Evolutionary conservation across 2,329 filamentous ascomycete species (phyloP).

Genomic region (Cyphellophora europaea): DNA sequence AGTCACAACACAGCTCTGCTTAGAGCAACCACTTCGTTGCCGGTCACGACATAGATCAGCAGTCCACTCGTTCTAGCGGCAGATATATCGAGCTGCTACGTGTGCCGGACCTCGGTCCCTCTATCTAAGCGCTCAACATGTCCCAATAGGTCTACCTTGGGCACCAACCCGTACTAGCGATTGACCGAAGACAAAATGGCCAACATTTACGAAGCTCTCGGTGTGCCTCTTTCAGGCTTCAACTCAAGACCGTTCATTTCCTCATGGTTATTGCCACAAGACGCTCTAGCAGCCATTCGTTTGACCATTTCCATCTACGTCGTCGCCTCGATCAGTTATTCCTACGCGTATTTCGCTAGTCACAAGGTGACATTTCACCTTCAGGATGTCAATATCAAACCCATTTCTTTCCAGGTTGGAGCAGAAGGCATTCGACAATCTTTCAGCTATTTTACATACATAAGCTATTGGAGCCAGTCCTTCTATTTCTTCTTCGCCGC

Average conservation of each 20-base stretch:
- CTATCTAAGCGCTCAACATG: too few relatives aligned
- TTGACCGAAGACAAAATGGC: neutral
- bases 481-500: conserved; percentile 67
- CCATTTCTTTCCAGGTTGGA: conserved; percentile 15
- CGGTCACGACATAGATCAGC: neutral
- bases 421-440: conserved; percentile 40
- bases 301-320: conserved; percentile 30
- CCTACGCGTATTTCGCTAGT: conserved; percentile 29
- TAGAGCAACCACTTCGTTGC: neutral
- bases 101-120: too few relatives aligned
- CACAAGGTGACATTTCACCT: conserved; percentile 27
- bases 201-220: neutral
- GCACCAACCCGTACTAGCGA: too few relatives aligned
- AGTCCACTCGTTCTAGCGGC: neutral
- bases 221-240: neutral
- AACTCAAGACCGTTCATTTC: conserved; percentile 36
- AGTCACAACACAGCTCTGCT: neutral
- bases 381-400: neutral
- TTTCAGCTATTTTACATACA: conserved; percentile 75
- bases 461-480: conserved; percentile 73
- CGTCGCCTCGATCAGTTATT: conserved; percentile 40
- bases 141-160: too few relatives aligned
- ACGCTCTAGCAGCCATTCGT: conserved; percentile 34
- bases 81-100: too few relatives aligned
- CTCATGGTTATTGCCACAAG: conserved; percentile 9